Base-by-base conservation (phyloP, 805 yeast genomes). In the Saccharomyces kudriavzevii region DNA sequence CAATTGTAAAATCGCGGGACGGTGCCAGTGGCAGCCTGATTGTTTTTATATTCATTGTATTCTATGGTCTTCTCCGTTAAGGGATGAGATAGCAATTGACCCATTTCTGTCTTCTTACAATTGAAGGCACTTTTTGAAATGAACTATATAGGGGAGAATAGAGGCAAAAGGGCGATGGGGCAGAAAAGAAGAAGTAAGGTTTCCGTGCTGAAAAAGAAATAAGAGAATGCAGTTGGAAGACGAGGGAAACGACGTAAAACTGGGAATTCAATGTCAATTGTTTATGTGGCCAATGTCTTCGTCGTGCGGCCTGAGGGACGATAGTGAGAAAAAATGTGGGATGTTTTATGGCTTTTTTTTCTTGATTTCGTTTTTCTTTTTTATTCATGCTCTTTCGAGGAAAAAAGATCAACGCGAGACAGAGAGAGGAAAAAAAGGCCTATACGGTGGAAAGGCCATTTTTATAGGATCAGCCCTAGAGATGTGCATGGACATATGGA, bases 1-100 rank as follows among this genome's bases (percentile, higher is more conserved):
- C 83, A 76, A 61, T 83, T 84, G 31, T 83, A 67, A 52, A 66
- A 77, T 49, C 81, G 66, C 35, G 80, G 74, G 31, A 54, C 26
- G 20, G 30, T 45, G 13, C 29, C 28, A 24, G 40, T 49, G 6
- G 24, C 20, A 22, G 46, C 27, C 20, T 29, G 45, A 29, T 45
- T 43, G 26, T 26, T 46, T 51, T 72, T 73, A 60, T 62, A 56
- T 49, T 64, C 67, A 50, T 64, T 63, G 55, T 76, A 74, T 20
- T 80, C 79, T 48, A 85, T 76, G 46, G 78, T 70, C 65, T 85
- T 84, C 56, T 84, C 89, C 57, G 85, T 84, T 49, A 84, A 76
- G 1, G 91, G 90, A 62, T 84, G 89, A 45, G 91, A 85, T 52
- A 85, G 71, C 54, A 85, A 69, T 63, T 85, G 89, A 2, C 92